Percentiles rank a stretch among this genome's conserved stretches.
Evolutionary conservation across 371 early-diverging fungal species (phyloP).

Genomic region (Mortierella sp.): DNA sequence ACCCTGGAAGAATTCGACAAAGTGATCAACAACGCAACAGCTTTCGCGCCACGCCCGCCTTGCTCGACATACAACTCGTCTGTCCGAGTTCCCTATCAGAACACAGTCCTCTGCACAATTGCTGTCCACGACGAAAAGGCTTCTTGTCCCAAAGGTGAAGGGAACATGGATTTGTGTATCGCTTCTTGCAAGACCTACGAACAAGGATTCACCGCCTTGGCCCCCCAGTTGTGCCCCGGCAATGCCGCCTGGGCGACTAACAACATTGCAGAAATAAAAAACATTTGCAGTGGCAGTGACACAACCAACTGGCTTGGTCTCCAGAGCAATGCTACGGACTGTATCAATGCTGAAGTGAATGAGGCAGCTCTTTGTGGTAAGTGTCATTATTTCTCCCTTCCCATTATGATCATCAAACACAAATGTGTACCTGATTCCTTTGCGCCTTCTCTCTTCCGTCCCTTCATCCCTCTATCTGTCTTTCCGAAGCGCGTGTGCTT

Average conservation of each 20-base stretch:
- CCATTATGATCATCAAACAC: background rate
- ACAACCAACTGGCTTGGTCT: conserved; percentile 19
- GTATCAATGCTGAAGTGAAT: conserved; percentile 23
- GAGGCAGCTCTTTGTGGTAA: conserved; percentile 41
- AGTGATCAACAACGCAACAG: conserved; percentile 32
- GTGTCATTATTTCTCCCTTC: background rate
- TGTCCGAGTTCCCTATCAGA: conserved; percentile 35
- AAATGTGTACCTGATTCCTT: background rate
- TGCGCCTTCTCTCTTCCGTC: too few relatives aligned
- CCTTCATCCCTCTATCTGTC: background rate
- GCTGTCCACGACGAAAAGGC: conserved; percentile 15
- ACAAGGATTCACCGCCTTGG: conserved; percentile 13
- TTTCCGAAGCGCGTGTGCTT: background rate
- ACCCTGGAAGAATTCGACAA: conserved; percentile 23
- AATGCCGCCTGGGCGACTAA: background rate
- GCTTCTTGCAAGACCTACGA: conserved; percentile 28
- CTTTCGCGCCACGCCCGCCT: conserved; percentile 13
- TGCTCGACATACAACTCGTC: conserved; percentile 32
- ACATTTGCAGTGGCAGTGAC: conserved; percentile 14
- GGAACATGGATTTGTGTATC: conserved; percentile 17
- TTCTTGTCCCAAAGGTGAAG: too few relatives aligned
- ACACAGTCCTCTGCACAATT: conserved; percentile 35
- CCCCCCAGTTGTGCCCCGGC: conserved; percentile 10
- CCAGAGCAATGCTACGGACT: background rate
- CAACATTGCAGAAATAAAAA: background rate